Percentiles rank a stretch among this genome's conserved stretches.
These are phyloP conservation scores for Bipolaris oryzae DNA, from an alignment of 2,329 filamentous ascomycete genomes.

Conservation along the genomic window DNA sequence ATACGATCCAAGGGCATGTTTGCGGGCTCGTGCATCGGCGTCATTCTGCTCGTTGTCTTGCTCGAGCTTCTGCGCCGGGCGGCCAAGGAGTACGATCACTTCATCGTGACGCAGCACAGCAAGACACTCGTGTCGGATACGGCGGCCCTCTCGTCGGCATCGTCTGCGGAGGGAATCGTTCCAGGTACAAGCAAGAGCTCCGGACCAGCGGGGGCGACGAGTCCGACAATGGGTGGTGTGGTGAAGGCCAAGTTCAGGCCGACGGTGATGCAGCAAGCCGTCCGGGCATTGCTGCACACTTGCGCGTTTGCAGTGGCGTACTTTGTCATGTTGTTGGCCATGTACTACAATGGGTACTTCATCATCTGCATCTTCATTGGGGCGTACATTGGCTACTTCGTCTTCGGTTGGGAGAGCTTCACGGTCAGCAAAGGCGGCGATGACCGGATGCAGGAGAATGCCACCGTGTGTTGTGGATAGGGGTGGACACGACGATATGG, in stretches of 20 bases:
- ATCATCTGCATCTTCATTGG: constrained; percentile 57
- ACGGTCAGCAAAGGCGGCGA: constrained; percentile 28
- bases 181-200: constrained; percentile 21
- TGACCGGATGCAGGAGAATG: constrained; percentile 43
- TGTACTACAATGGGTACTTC: constrained; percentile 74
- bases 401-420: constrained; percentile 47
- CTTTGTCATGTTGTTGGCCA: constrained; percentile 75
- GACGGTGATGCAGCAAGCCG: constrained; percentile 68
- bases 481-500: not conserved
- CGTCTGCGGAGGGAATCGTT: constrained; percentile 16
- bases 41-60: constrained; percentile 71
- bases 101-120: constrained; percentile 62
- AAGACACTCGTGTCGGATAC: constrained; percentile 19
- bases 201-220: constrained; percentile 7
- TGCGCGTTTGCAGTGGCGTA: constrained; percentile 78
- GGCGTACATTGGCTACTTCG: constrained; percentile 44
- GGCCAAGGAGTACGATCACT: constrained; percentile 75
- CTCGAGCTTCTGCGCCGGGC: constrained; percentile 76
- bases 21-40: constrained; percentile 80
- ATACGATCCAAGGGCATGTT: constrained; percentile 74
- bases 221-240: not conserved
- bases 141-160: constrained; percentile 15
- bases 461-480: constrained; percentile 47
- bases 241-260: constrained; percentile 54
- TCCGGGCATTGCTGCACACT: constrained; percentile 74